Evolutionary conservation across 768 basidiomycete species (phyloP).

Genomic region (Collybia nuda): DNA sequence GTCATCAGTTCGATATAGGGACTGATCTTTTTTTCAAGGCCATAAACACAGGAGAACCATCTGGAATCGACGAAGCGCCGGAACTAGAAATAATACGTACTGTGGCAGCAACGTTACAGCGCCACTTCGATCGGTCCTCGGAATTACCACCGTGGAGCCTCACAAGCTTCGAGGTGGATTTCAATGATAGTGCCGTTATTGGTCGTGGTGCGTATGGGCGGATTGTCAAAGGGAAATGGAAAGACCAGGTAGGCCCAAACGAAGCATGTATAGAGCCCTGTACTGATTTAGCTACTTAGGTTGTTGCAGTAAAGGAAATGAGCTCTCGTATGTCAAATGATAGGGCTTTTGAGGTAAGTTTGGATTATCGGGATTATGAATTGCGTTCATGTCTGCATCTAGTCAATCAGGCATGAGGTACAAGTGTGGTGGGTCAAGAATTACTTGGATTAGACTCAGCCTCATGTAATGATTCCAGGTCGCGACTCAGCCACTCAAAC

Average conservation of each 20-base stretch:
- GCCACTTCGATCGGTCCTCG: conserved; percentile 10
- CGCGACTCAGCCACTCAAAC: not conserved
- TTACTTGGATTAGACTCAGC: not conserved
- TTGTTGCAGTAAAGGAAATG: conserved; percentile 30
- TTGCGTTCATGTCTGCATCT: not conserved
- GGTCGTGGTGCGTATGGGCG: conserved; percentile 26
- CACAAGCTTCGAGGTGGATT: conserved; percentile 23
- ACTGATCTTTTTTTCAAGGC: conserved; percentile 2
- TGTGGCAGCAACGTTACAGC: conserved; percentile 8
- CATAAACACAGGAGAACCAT: conserved; percentile 2
- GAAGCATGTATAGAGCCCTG: not conserved
- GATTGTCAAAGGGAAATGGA: conserved; percentile 26
- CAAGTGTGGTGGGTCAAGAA: not conserved
- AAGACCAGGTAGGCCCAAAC: conserved; percentile 13
- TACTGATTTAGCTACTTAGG: conserved; percentile 8
- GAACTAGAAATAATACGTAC: conserved; percentile 14
- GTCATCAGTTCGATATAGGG: not conserved
- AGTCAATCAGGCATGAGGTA: conserved; percentile 1
- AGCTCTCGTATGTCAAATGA: conserved; percentile 11
- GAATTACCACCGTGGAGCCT: conserved; percentile 21
- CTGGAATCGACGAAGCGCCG: not conserved
- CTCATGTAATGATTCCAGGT: not conserved
- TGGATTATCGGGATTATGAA: not conserved
- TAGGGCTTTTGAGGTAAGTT: conserved; percentile 17
- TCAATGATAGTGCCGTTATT: conserved; percentile 16